Base-by-base conservation (phyloP, 306 rosid species). In the Fagus sylvatica region DNA sequence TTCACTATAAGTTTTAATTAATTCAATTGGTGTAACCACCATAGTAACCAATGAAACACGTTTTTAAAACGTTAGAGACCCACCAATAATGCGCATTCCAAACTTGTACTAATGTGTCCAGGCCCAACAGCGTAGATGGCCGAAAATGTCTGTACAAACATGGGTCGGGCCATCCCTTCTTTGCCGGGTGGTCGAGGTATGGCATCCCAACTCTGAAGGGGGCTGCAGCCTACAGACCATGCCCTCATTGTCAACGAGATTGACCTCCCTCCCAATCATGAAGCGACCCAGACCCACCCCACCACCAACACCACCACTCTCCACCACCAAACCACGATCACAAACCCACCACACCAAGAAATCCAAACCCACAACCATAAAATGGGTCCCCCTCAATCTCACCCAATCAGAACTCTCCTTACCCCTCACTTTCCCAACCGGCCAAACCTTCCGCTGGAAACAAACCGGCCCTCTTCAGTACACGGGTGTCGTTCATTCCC, bases 371-470 rank as follows among this genome's bases (percentile, higher is more conserved):
- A 49, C n/a, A n/a, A n/a, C n/a, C n/a, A n/a, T n/a, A n/a, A n/a
- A 84, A 28, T 82, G 98, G 98, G 80, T 75, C 53, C 76, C 96
- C 0, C 93, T 95, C 59, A 79, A 87, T 43, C 77, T 95, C 22
- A 5, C 80, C 80, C 84, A 62, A 36, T 82, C 86, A 32, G 97
- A 92, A 73, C 98, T 95, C 86, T 92, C 81, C 16, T n/a, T 92
- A 37, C 88, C 91, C 39, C 95, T 90, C 88, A 94, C 97, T 48
- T 94, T 94, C 88, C 98, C 97, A 66, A 94, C 98, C 32, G 98
- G 98, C 77, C 98, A 94, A 86, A 92, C 97, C 80, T 94, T 94
- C 92, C 84, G 96, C 40, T 92, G 98, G 98, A 86, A 78, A 33
- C 88, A 83, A 55, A 95, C 98, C 51, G 97, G 86, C 7, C 87